These are phyloP conservation scores for Coemansia sp. DNA, from an alignment of 192 early-diverging fungal species.

Conservation along the genomic window DNA sequence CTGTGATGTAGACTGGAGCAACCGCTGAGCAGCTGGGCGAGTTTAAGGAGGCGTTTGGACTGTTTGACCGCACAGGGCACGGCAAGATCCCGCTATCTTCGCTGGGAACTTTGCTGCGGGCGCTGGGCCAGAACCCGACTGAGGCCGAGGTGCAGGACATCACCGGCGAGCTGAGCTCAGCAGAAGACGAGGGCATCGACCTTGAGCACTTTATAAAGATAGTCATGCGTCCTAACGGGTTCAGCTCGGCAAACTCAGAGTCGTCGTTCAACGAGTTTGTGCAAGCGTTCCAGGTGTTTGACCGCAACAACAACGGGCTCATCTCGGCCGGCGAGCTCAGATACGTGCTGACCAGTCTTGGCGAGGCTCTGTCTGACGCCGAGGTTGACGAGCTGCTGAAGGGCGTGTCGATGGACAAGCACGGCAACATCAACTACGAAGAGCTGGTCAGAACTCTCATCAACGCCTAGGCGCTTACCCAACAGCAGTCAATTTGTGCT, in stretches of 20 bases:
- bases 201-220: constrained; percentile 74
- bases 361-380: constrained; percentile 73
- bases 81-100: constrained; percentile 64
- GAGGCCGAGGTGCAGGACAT: constrained; percentile 72
- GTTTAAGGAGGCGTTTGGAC: constrained; percentile 77
- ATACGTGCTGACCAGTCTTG: constrained; percentile 80
- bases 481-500: background rate
- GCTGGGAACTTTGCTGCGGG: constrained; percentile 74
- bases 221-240: constrained; percentile 69
- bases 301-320: constrained; percentile 75
- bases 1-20: constrained; percentile 5
- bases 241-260: constrained; percentile 63
- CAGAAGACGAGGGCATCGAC: constrained; percentile 52
- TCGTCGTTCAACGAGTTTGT: constrained; percentile 73
- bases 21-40: constrained; percentile 56
- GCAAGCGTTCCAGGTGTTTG: constrained; percentile 86
- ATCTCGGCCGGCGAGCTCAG: constrained; percentile 77
- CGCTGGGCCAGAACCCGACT: constrained; percentile 77
- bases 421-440: constrained; percentile 81
- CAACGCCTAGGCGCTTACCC: constrained; percentile 19
- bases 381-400: constrained; percentile 82
- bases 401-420: constrained; percentile 71
- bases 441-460: constrained; percentile 56
- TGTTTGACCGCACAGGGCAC: constrained; percentile 76
- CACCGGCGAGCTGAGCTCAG: constrained; percentile 48